Base-by-base conservation (phyloP, 345 rosid species). In the Kandelia obovata region DNA sequence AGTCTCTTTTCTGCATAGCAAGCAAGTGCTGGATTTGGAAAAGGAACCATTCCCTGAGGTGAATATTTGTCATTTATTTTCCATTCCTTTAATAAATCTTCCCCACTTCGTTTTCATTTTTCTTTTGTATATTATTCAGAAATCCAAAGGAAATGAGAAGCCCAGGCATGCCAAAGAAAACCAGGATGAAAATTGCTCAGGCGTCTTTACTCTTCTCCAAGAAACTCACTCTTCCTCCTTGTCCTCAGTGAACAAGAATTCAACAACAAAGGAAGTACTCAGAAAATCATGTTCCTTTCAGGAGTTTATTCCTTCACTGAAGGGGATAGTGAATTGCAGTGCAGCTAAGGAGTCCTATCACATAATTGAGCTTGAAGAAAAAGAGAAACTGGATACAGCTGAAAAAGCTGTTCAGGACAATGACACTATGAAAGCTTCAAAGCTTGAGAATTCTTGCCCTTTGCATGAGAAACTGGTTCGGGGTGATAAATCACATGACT, bases 111-210 rank as follows among this genome's bases (percentile, higher is more conserved):
- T 37, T 74, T 77, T 43, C 53, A 30, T 56, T 53, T 61, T 27
- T 71, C 66, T 64, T 60, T 53, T 64, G 34, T 56, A 27, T 63
- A 43, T 69, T 57, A 74, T 70, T 67, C 79, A 94, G 95, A 85
- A 81, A 75, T 63, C 76, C 55, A 72, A 60, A 66, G 87, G 79
- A 72, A 82, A 80, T 60, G 78, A 75, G 55, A 82, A 74, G 81
- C 63, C 68, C 59, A 69, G 85, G 73, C 68, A 73, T 78, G 73
- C 80, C 31, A 84, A 80, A 65, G 92, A 84, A 61, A 86, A 73
- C 65, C 92, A 78, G 78, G 85, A 81, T 68, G 94, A 84, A 32
- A 85, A 61, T 82, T 81, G 89, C 85, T 91, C 97, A 25, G 92
- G 84, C 77, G 87, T 81, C 59, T 76, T 83, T 28, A 82, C 78